These are phyloP conservation scores for Osmanthus fragrans DNA, from an alignment of 257 asterid genomes.

Conservation along the genomic window DNA sequence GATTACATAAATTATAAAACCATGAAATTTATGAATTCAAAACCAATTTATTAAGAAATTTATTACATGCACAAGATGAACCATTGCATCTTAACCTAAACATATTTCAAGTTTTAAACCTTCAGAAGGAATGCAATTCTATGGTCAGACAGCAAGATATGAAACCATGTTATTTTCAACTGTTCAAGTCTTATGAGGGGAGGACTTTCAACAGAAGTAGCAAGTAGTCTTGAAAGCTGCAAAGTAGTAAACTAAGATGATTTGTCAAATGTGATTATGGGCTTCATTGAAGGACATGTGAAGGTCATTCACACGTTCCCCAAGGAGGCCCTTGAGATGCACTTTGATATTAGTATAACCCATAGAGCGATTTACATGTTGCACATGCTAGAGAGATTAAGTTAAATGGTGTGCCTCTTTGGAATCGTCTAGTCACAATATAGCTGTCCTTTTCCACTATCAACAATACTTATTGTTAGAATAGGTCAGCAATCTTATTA, in stretches of 20 bases:
- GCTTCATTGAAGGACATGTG: background rate
- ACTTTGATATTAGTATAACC: background rate
- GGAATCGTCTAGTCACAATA: background rate
- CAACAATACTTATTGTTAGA: background rate
- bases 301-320: background rate
- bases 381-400: background rate
- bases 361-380: background rate
- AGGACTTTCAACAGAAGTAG: background rate
- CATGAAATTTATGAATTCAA: background rate
- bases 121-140: background rate
- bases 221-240: background rate
- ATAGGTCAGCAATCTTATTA: background rate
- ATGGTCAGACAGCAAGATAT: background rate
- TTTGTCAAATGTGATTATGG: background rate
- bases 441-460: background rate
- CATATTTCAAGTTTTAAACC: background rate
- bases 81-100: background rate
- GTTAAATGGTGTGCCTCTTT: background rate
- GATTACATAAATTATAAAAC: background rate
- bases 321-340: background rate
- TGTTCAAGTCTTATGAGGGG: background rate
- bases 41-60: background rate
- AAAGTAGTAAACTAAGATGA: background rate
- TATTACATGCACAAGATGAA: background rate
- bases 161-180: background rate